These are phyloP conservation scores for Hypericum perforatum DNA, from an alignment of 345 rosid genomes.

Conservation along the genomic window DNA sequence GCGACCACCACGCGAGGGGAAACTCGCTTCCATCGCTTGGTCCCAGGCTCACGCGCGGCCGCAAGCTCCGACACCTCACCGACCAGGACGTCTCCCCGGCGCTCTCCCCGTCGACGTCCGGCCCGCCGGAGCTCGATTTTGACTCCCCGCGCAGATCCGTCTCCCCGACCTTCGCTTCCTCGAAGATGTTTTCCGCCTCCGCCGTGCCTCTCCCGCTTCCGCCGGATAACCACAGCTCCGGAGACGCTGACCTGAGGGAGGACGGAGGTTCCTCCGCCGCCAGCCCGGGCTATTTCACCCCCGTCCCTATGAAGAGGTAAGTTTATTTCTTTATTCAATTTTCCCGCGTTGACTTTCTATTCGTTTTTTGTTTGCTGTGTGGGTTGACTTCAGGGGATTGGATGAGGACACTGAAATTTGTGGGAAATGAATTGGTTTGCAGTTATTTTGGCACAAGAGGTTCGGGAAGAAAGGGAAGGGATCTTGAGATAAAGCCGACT, in stretches of 20 bases:
- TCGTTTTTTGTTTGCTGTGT: no score
- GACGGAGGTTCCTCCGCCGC: conserved; percentile 16
- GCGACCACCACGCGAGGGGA: not conserved
- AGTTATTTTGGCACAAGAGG: conserved; percentile 30
- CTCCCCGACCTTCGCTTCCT: no score
- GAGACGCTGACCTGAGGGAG: conserved; percentile 26
- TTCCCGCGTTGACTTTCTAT: no score
- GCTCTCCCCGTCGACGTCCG: conserved; percentile 20
- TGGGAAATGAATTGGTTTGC: not conserved
- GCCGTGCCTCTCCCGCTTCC: conserved; percentile 49
- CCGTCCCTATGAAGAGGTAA: no score
- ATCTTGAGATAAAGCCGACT: conserved; percentile 18
- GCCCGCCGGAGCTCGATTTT: conserved; percentile 28
- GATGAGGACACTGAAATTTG: no score
- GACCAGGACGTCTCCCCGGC: conserved; percentile 8
- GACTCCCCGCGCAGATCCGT: no score
- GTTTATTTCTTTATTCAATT: no score
- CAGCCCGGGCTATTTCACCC: no score
- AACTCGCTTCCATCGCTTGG: no score
- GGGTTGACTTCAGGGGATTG: no score
- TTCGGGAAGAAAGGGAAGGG: conserved; percentile 31
- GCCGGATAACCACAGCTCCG: conserved; percentile 2
- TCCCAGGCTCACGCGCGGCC: conserved; percentile 2
- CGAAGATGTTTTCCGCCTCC: no score
- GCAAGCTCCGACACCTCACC: conserved; percentile 2